These are phyloP conservation scores for Rubus idaeus DNA, from an alignment of 306 rosid genomes.

Conservation along the genomic window DNA sequence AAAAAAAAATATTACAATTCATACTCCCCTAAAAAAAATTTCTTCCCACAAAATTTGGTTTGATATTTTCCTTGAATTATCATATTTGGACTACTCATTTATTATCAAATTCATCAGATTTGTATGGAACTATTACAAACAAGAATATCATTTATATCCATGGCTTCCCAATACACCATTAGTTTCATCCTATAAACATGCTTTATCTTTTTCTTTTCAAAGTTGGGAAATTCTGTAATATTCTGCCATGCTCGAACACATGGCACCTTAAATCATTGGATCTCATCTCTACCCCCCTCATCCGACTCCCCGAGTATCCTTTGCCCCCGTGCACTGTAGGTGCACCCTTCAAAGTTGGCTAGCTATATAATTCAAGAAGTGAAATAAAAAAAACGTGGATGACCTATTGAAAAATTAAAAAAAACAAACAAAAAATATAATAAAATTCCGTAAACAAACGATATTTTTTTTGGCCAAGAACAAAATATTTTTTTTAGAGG, in stretches of 20 bases:
- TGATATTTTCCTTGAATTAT: neutral
- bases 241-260: too few species aligned
- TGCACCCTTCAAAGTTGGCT: slow-evolving; percentile 1
- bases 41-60: neutral
- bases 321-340: too few species aligned
- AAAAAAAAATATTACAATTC: too few species aligned
- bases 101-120: neutral
- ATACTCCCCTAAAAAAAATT: too few species aligned
- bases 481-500: too few species aligned
- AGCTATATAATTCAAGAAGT: neutral
- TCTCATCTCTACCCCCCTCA: too few species aligned
- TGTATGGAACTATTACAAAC: neutral
- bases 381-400: neutral
- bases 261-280: too few species aligned
- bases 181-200: neutral
- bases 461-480: too few species aligned
- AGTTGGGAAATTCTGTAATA: too few species aligned
- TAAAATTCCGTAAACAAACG: too few species aligned
- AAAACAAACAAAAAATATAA: neutral
- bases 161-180: neutral
- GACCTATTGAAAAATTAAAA: too few species aligned
- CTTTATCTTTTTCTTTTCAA: neutral
- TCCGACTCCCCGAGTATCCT: too few species aligned
- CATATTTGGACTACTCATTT: neutral
- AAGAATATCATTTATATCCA: neutral